Percentiles rank a stretch among this genome's conserved stretches.
Evolutionary conservation across 306 rosid species (phyloP).

Genomic region (Arachis stenosperma): DNA sequence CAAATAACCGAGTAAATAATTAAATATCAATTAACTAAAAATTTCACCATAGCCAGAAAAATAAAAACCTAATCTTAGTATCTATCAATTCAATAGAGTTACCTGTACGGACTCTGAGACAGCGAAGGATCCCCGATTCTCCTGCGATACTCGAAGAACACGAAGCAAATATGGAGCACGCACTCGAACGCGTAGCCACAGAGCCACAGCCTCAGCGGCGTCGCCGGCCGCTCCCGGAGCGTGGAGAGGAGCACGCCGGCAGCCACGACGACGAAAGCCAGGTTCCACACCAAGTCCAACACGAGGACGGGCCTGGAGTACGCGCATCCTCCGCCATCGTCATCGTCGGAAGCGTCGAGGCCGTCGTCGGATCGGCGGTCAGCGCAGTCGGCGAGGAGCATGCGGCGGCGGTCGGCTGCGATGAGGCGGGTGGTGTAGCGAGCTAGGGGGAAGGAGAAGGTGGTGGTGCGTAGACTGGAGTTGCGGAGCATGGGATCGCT

Average conservation of each 20-base stretch:
- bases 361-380: constrained; percentile 42
- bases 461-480: constrained; percentile 45
- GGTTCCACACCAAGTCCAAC: constrained; percentile 74
- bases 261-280: constrained; percentile 67
- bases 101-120: constrained; percentile 52
- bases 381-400: constrained; percentile 41
- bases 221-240: constrained; percentile 61
- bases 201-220: constrained; percentile 78
- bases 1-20: not conserved
- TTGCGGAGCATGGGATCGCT: constrained; percentile 41
- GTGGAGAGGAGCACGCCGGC: constrained; percentile 65
- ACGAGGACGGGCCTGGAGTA: constrained; percentile 63
- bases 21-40: not conserved
- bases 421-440: constrained; percentile 47
- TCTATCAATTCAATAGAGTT: constrained; percentile 7
- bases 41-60: not conserved
- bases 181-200: constrained; percentile 71
- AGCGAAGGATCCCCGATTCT: constrained; percentile 31
- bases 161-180: constrained; percentile 61
- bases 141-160: constrained; percentile 55
- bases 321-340: constrained; percentile 29
- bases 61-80: not conserved
- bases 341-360: constrained; percentile 13
- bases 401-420: constrained; percentile 50
- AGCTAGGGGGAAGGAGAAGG: constrained; percentile 53